Conservation (phyloP, 768 basidiomycete genomes). For the Suillus plorans region DNA sequence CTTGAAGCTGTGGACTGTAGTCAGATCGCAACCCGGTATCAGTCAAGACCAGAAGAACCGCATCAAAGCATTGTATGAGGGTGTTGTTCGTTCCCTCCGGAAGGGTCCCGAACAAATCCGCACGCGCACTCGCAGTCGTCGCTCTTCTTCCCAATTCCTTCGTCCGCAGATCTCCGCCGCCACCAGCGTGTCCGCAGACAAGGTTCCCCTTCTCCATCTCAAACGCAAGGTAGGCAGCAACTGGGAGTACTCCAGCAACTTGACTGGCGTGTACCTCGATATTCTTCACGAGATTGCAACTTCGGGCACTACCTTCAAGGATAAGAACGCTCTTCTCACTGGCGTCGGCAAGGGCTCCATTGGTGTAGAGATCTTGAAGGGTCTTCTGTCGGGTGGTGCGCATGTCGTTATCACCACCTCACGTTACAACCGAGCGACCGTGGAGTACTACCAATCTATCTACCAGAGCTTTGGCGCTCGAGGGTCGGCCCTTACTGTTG, state of each 20-base stretch:
- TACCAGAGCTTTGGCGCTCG: slow-evolving; percentile 94
- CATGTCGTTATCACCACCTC: slow-evolving; percentile 98
- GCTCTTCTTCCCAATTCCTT: slow-evolving; percentile 96
- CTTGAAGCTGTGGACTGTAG: slow-evolving; percentile 94
- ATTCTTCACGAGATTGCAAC: slow-evolving; percentile 98
- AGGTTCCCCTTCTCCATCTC: slow-evolving; percentile 90
- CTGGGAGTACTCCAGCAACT: slow-evolving; percentile 98
- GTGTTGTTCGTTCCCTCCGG: slow-evolving; percentile 90
- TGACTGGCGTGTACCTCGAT: slow-evolving; percentile 94
- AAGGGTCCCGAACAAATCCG: slow-evolving; percentile 66
- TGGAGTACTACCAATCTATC: slow-evolving; percentile 98
- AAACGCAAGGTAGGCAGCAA: slow-evolving; percentile 94
- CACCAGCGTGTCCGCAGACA: slow-evolving; percentile 76
- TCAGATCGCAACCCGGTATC: slow-evolving; percentile 96
- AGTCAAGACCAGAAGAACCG: slow-evolving; percentile 95
- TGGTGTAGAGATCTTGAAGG: slow-evolving; percentile 96
- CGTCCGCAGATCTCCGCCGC: slow-evolving; percentile 81
- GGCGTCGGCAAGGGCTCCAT: slow-evolving; percentile 98
- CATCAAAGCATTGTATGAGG: slow-evolving; percentile 93
- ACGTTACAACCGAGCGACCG: slow-evolving; percentile 91
- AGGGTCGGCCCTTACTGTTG: slow-evolving; percentile 95
- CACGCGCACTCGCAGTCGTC: slow-evolving; percentile 66
- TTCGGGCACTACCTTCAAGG: slow-evolving; percentile 96
- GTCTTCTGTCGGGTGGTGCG: slow-evolving; percentile 92
- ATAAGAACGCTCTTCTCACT: slow-evolving; percentile 97